These are phyloP conservation scores for Aureobasidium sp. DNA, from an alignment of 2,329 filamentous ascomycete species.

Conservation along the genomic window DNA sequence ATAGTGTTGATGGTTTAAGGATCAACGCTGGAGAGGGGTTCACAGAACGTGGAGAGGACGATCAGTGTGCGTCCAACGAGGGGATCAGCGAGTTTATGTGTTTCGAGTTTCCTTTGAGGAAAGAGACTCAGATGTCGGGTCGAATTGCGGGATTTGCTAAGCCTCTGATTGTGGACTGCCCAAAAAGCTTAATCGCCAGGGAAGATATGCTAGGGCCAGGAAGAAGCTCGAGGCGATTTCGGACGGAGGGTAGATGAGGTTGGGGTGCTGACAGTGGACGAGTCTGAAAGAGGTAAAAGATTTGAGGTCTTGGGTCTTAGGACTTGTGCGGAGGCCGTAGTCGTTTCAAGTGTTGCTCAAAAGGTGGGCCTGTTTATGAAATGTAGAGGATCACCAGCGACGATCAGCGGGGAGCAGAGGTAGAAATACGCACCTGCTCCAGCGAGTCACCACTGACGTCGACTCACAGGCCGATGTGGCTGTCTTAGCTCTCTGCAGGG, in stretches of 20 bases:
- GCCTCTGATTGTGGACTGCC: conserved; percentile 2
- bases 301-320: background rate
- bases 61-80: conserved; percentile 34
- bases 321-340: conserved; percentile 6
- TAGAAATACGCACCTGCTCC: conserved; percentile 9
- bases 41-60: conserved; percentile 40
- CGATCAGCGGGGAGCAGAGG: conserved; percentile 12
- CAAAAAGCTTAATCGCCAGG: conserved; percentile 4
- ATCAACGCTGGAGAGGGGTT: conserved; percentile 21
- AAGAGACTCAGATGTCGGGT: conserved; percentile 1
- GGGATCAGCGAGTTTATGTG: conserved; percentile 41
- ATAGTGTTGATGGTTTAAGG: conserved; percentile 11
- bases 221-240: conserved; percentile 10
- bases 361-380: conserved; percentile 10
- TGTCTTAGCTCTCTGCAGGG: conserved; percentile 7
- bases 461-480: conserved; percentile 9
- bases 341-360: conserved; percentile 9
- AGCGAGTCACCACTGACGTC: conserved; percentile 8
- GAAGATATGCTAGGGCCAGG: background rate
- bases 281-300: conserved; percentile 9
- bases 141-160: background rate
- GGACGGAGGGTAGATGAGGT: conserved; percentile 4
- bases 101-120: conserved; percentile 12
- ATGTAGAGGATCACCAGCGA: conserved; percentile 6
- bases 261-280: conserved; percentile 1